Base-by-base conservation (phyloP, 108 stramenopile genomes). In the Poteriospumella lacustris region DNA sequence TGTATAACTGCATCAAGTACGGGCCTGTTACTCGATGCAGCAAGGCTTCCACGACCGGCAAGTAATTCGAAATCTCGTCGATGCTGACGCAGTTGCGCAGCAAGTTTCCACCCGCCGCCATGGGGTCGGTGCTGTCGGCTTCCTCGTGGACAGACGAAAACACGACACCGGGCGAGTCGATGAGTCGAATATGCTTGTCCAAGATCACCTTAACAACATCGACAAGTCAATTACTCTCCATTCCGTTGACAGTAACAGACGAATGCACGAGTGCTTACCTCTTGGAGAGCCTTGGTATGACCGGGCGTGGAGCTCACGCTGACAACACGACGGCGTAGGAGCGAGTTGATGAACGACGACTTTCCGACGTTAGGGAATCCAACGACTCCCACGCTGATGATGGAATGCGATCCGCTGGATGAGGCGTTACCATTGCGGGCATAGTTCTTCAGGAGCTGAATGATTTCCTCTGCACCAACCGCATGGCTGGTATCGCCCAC, bases 131-230 rank as follows among this genome's bases (percentile, higher is more conserved):
- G 26, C 36, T 40, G 58, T 80, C 84, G 58, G 82, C 85, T 19
- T 19, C 24, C 1, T 29, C 58, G 56, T 83, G 78, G 19, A 64
- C 85, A 77, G 91, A 90, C 68, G 92, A 91, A 80, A 97, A 97
- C 1, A 98, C 94, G 5, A 99, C 95, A 40, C 99, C 99, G 44
- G 99, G 99, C 76, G 91, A 94, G 83, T 99, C 99, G 76, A 99
- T 78, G 1, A 99, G 88, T 47, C 91, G 92, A 56, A 98, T 89
- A 68, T 93, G 90, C 76, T 92, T 90, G 79, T 99, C 99, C 73
- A 99, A 81, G 9, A 92, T 89, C 52, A 99, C 94, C 84, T 97
- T n/a, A n/a, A n/a, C n/a, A n/a, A n/a, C n/a, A n/a, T n/a, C n/a
- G n/a, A n/a, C n/a, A n/a, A n/a, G n/a, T n/a, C n/a, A n/a, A n/a